Conservation (phyloP, 164 flowering plant genomes). For the Stephania yunnanensis region DNA sequence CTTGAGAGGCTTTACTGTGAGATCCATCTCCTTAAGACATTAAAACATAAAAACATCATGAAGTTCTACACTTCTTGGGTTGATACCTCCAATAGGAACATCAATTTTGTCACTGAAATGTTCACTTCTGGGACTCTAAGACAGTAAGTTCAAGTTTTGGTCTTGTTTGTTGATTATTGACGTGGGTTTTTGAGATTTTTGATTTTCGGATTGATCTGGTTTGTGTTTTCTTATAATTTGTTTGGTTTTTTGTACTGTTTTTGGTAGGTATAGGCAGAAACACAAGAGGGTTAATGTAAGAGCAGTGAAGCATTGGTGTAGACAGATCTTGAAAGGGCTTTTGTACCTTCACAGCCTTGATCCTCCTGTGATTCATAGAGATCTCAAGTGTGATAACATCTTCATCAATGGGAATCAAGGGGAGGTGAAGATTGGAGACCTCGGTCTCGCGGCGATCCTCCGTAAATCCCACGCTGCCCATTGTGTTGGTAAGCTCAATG, state of each 20-base stretch:
- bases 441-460: conserved; percentile 91
- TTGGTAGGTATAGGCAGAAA: conserved; percentile 71
- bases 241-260: neutral
- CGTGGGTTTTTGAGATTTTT: conserved; percentile 1
- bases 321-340: conserved; percentile 88
- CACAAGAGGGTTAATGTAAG: conserved; percentile 82
- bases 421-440: conserved; percentile 92
- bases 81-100: conserved; percentile 72
- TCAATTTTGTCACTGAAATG: conserved; percentile 95
- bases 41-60: conserved; percentile 90
- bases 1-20: conserved; percentile 89
- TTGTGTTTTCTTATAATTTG: neutral
- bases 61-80: conserved; percentile 97
- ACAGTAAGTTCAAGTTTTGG: conserved; percentile 40
- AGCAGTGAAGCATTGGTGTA: conserved; percentile 98
- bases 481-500: conserved; percentile 67
- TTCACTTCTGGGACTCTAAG: conserved; percentile 96
- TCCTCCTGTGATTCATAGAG: conserved; percentile 95
- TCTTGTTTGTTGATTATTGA: neutral
- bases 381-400: conserved; percentile 96
- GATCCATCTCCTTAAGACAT: conserved; percentile 86
- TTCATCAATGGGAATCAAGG: conserved; percentile 97
- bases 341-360: conserved; percentile 83
- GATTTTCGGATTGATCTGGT: neutral
- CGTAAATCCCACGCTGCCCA: conserved; percentile 80